These are phyloP conservation scores for Suillus occidentalis DNA, from an alignment of 768 basidiomycete species.

Conservation along the genomic window DNA sequence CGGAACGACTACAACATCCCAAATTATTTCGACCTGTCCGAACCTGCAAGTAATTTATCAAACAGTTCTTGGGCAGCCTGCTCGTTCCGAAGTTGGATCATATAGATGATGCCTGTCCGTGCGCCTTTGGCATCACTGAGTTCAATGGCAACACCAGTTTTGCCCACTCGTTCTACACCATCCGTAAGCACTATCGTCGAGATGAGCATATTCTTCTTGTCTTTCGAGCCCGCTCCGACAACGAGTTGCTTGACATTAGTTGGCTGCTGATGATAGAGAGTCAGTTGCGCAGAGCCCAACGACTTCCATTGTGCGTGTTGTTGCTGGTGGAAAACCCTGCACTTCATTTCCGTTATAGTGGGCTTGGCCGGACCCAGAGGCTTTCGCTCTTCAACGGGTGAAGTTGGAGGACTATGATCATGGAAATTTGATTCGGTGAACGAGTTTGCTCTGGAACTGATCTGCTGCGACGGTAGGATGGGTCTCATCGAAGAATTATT, in stretches of 20 bases:
- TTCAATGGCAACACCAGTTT: conserved; percentile 96
- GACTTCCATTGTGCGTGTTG: conserved; percentile 98
- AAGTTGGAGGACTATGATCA: conserved; percentile 82
- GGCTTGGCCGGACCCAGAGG: conserved; percentile 71
- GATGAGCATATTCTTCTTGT: conserved; percentile 77
- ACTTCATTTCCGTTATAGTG: conserved; percentile 88
- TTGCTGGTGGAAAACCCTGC: conserved; percentile 96
- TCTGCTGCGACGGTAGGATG: conserved; percentile 63
- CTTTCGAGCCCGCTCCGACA: conserved; percentile 80
- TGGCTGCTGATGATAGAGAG: conserved; percentile 81
- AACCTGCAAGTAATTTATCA: conserved; percentile 83
- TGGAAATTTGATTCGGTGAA: conserved; percentile 53
- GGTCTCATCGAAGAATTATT: conserved; percentile 45
- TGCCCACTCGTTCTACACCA: conserved; percentile 97
- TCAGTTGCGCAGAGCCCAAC: conserved; percentile 83
- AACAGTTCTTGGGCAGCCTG: conserved; percentile 81
- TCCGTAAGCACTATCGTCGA: conserved; percentile 95
- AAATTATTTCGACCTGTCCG: conserved; percentile 53
- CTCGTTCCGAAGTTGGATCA: conserved; percentile 95
- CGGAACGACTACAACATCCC: neutral
- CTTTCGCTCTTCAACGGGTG: conserved; percentile 62
- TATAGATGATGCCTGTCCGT: conserved; percentile 92
- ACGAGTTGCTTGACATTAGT: conserved; percentile 96
- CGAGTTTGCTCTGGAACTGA: conserved; percentile 52
- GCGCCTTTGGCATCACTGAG: conserved; percentile 82